Evolutionary conservation across 768 basidiomycete species (phyloP), one percentile per base, ranked within the genome.

Genomic region (Hericium coralloides): DNA sequence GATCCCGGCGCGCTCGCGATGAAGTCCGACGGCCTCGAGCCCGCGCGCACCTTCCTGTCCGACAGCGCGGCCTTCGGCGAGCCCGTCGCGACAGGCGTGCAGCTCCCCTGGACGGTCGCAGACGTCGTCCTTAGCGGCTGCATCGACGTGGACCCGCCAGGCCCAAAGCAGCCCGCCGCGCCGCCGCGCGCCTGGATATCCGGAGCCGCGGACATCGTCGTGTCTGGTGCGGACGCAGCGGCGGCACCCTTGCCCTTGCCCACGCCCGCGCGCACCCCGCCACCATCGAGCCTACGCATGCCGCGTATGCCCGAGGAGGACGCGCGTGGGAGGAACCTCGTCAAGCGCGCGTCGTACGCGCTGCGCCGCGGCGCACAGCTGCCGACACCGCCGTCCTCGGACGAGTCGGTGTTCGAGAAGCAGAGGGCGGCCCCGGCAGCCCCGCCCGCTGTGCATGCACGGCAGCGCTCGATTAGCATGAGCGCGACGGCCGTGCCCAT

Each of bases 61-160:
- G 59, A 58, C n/a, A 31, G 61, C n/a, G 7, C 53, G 4, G 48
- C 58, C 1, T 60, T 58, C 37, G 43, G 51, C 10, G 52, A 58
- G 47, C 54, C 53, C 50, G 12, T 62, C 45, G 52, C 51, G 48
- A 55, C 43, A 50, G 55, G 23, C 54, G 53, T 57, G 55, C 38
- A 56, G 54, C 38, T 60, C 14, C 66, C 68, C 41, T 72, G 68
- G 68, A 67, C 68, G 3, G 60, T 74, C 23, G 66, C 68, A 3
- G 73, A 74, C 53, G 55, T 68, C 45, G 57, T 74, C 1, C 63
- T 75, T 3, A 66, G 66, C 48, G 72, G 71, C 10, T 64, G 62
- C 6, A 68, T 75, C n/a, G 73, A 75, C 53, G 59, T 59, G 10
- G 62, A 57, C 36, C n/a, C 55, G 23, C 49, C 22, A 7, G 2